Evolutionary conservation across 257 asterid genomes (phyloP), one percentile per base, ranked within the genome.

Genomic region (Scutellaria baicalensis): DNA sequence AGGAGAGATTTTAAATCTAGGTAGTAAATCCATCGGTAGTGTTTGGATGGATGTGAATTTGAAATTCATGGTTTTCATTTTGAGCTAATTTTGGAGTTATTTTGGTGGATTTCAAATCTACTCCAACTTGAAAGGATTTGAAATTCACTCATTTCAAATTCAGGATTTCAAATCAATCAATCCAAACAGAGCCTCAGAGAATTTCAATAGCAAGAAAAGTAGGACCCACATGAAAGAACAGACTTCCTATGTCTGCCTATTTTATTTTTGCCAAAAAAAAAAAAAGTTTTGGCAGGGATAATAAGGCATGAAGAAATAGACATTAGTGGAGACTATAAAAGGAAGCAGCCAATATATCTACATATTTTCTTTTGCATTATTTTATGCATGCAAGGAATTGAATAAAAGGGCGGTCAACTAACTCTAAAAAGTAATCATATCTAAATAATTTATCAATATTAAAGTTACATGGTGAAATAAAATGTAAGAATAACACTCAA

Each of bases 251-350:
- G 44, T 38, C 64, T 69, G 49, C 59, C n/a, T 33, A 7, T 36
- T 27, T 57, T 50, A 50, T 64, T 60, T 20, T 56, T 43, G 33
- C 64, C 63, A 20, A 55, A 55, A 43, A 47, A 48, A 61, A 20
- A 55, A 44, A 43, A 47, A 48, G 56, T n/a, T n/a, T 11, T 31
- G 20, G n/a, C 14, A 20, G 71, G 43, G 7, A n/a, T n/a, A n/a
- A 60, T 66, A 54, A 59, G 68, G 35, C 59, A 45, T 38, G 66
- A 40, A 58, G 83, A 74, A 78, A 64, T 62, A 21, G 74, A 78
- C 83, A 40, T 35, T 0, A 69, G 79, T 64, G 77, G 77, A 13
- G 43, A 43, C 44, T 58, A 74, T 64, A 45, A 8, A 78, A 74
- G 69, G 74, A 59, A 68, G 68, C 12, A 69, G 69, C 66, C 54